Evolutionary conservation across 352 stramenopile genomes (phyloP), one percentile per base, ranked within the genome.

Genomic region (Pythium coloratum): DNA sequence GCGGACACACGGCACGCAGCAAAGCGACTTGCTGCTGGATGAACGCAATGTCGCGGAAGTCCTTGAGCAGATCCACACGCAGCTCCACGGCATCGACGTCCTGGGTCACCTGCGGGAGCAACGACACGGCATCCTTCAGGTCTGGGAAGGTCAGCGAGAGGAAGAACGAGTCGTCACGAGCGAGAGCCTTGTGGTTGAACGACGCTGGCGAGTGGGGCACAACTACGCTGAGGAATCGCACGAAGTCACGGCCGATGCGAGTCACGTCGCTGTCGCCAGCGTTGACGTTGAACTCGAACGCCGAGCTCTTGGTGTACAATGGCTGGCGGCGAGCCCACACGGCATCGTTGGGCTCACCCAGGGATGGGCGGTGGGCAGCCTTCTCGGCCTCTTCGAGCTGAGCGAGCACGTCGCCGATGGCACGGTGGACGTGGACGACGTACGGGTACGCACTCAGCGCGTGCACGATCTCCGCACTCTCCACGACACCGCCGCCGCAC

Each of bases 61-160:
- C 67, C 56, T 81, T 67, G 13, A 99, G 77, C 67, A 98, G 75
- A 80, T 99, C 97, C 10, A 98, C 94, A 50, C 97, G 92, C 62
- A 99, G 89, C 77, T 99, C 97, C 50, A 99, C 87, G 4, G 94
- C 95, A 85, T 99, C 94, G 6, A 97, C 93, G 65, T 97, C 96
- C 51, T 75, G 64, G 2, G 76, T 77, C 56, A 92, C 86, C 32
- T 87, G 67, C 13, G 62, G 62, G 24, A 92, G 76, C 53, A 88
- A 66, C 28, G 71, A 50, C 1, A 76, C 72, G 38, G 83, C 77
- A 20, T 81, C 81, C 32, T 71, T 70, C 49, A 91, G 66, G 32
- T 92, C 79, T 14, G 76, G 69, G 66, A 90, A 92, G 44, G 86
- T 94, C 46, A 92, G 72, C 38, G 84, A 92, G 44, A 94, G 54